Evolutionary conservation across 768 basidiomycete species (phyloP).

Genomic region (Mycena leptocephala): DNA sequence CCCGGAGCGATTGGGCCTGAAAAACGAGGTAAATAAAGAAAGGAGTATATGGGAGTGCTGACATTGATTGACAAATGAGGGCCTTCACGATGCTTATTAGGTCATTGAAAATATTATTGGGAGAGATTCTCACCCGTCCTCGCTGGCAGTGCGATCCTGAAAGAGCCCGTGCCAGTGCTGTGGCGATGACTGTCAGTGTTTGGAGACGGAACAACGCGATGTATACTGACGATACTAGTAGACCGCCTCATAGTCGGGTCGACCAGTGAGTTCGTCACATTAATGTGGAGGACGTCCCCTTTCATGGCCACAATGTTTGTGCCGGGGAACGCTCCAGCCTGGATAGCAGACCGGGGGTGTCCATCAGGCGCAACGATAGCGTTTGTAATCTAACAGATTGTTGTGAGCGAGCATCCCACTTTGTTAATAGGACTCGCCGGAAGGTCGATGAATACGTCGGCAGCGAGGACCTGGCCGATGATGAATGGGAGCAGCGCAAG

Average conservation of each 20-base stretch:
- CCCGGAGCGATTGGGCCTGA: not conserved
- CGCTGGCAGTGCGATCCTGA: not conserved
- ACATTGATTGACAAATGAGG: constrained; percentile 1
- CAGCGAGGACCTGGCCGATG: constrained; percentile 1
- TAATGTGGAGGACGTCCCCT: constrained; percentile 51
- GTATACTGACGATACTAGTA: not conserved
- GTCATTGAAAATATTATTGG: not conserved
- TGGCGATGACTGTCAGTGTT: not conserved
- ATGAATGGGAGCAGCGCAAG: constrained; percentile 14
- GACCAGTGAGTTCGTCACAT: constrained; percentile 49
- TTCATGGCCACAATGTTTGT: constrained; percentile 58
- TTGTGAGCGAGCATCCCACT: too few relatives aligned
- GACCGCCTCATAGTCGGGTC: constrained; percentile 51
- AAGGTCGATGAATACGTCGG: constrained; percentile 6
- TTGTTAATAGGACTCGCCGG: not conserved
- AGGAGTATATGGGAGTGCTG: not conserved
- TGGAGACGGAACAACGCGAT: not conserved
- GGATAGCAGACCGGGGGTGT: constrained; percentile 53
- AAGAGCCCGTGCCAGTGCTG: not conserved
- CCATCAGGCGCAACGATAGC: constrained; percentile 62
- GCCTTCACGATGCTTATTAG: not conserved
- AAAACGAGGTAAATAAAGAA: not conserved
- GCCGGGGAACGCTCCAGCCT: constrained; percentile 59
- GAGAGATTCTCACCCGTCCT: not conserved
- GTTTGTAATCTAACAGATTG: constrained; percentile 43